phyloP scores from a whole-genome alignment of 192 early-diverging fungal species.

The Dissophora globulifera region DNA sequence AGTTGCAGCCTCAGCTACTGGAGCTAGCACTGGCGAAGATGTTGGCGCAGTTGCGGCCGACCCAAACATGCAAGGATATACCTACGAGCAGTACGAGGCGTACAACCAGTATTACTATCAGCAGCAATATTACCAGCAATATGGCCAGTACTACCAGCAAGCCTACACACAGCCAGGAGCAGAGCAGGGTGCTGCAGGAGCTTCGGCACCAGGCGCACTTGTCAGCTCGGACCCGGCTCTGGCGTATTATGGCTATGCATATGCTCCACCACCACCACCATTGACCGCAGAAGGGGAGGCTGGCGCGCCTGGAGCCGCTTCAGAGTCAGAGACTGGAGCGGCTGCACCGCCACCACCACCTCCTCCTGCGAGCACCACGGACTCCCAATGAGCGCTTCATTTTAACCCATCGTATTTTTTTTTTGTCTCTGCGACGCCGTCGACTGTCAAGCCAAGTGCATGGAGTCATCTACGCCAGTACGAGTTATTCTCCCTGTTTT shows the following conservation, averaged over 20 bases:
- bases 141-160: slow-evolving; percentile 45
- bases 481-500: no score
- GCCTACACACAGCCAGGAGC: slow-evolving; percentile 14
- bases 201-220: slow-evolving; percentile 7
- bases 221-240: slow-evolving; percentile 34
- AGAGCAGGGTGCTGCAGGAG: slow-evolving; percentile 10
- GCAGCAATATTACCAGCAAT: slow-evolving; percentile 51
- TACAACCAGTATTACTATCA: slow-evolving; percentile 52
- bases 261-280: slow-evolving; percentile 22
- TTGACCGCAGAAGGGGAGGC: no score
- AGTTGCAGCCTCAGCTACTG: slow-evolving; percentile 1
- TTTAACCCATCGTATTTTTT: no score
- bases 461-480: no score
- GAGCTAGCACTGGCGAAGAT: no score
- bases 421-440: no score
- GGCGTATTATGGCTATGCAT: slow-evolving; percentile 45
- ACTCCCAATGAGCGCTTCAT: no score
- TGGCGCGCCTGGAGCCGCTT: slow-evolving; percentile 3
- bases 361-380: background rate
- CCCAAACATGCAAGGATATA: slow-evolving; percentile 18
- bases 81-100: slow-evolving; percentile 48
- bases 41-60: background rate
- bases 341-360: slow-evolving; percentile 21
- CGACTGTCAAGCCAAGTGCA: no score
- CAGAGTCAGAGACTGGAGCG: background rate